A percentile compares a stretch with the other conserved stretches of the same genome.
These are phyloP conservation scores for Neofusicoccum sp. DNA, from an alignment of 2,329 filamentous ascomycete genomes.

Conservation along the genomic window DNA sequence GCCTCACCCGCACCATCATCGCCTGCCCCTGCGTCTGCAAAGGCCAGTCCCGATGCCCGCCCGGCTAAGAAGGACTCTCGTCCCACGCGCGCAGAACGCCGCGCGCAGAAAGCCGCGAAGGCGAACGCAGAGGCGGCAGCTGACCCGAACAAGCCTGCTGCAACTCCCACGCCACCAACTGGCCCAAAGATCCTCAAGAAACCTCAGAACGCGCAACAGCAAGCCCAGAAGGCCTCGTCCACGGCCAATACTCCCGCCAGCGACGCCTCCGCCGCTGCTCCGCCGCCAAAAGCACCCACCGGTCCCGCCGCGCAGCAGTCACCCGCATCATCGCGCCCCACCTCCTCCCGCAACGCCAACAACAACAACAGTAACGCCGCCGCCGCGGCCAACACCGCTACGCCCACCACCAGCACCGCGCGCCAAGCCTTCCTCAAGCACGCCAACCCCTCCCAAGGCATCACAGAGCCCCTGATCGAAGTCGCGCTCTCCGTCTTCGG, in stretches of 20 bases:
- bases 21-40: constrained; percentile 18
- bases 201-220: constrained; percentile 20
- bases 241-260: background rate
- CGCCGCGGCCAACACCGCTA: background rate
- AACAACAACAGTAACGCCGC: background rate
- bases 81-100: constrained; percentile 37
- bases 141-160: constrained; percentile 37
- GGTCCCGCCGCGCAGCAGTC: constrained; percentile 18
- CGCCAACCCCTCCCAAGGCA: constrained; percentile 80
- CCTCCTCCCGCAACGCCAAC: constrained; percentile 12
- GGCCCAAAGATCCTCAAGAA: constrained; percentile 20
- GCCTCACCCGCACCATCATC: constrained; percentile 7
- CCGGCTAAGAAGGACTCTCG: constrained; percentile 37
- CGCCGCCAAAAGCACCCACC: constrained; percentile 15
- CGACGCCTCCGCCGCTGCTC: background rate
- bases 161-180: constrained; percentile 20
- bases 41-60: constrained; percentile 13
- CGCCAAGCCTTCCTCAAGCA: constrained; percentile 58
- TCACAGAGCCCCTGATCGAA: constrained; percentile 77
- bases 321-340: constrained; percentile 6
- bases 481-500: constrained; percentile 74
- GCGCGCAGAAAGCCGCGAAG: constrained; percentile 40
- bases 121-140: constrained; percentile 26
- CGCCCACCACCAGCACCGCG: constrained; percentile 6
- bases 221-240: constrained; percentile 22